Conservation (phyloP, 371 early-diverging fungal genomes). For the Mucor racemosus region DNA sequence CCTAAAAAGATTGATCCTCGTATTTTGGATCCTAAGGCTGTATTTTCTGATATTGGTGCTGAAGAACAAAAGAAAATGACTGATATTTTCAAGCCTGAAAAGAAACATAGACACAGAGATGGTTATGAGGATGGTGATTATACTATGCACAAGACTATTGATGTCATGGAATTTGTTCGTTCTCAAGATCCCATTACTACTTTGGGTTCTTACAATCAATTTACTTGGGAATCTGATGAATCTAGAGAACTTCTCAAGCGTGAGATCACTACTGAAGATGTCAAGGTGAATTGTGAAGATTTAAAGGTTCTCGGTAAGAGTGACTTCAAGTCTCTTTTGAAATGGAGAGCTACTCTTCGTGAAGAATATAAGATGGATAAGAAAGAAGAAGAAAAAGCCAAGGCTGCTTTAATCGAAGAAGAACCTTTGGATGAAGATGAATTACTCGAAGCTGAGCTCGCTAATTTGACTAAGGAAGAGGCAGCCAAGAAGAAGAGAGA, state of each 20-base stretch:
- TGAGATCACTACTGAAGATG: constrained; percentile 79
- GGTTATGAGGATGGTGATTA: constrained; percentile 97
- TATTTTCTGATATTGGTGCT: constrained; percentile 90
- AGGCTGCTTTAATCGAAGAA: constrained; percentile 43
- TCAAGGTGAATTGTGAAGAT: constrained; percentile 82
- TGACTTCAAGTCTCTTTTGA: constrained; percentile 88
- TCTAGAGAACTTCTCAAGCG: constrained; percentile 63
- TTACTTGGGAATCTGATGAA: constrained; percentile 76
- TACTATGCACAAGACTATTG: constrained; percentile 75
- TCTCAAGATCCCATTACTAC: constrained; percentile 77
- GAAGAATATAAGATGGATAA: constrained; percentile 49
- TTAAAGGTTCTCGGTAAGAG: constrained; percentile 91
- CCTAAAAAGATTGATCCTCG: constrained; percentile 96
- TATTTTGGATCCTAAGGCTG: constrained; percentile 92
- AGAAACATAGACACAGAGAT: constrained; percentile 88
- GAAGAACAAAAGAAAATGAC: constrained; percentile 51
- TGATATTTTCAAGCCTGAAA: constrained; percentile 85
- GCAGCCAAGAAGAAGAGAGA: constrained; percentile 61
- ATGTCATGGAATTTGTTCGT: constrained; percentile 80
- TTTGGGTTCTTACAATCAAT: constrained; percentile 76
- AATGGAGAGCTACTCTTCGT: constrained; percentile 85
- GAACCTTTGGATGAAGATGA: constrained; percentile 65
- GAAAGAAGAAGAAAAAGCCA: constrained; percentile 57
- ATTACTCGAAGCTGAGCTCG: constrained; percentile 63
- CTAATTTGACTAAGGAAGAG: constrained; percentile 63